Evolutionary conservation across 495 filamentous ascomycete species (phyloP), one percentile per base, ranked within the genome.

Genomic region (Amniculicola lignicola): DNA sequence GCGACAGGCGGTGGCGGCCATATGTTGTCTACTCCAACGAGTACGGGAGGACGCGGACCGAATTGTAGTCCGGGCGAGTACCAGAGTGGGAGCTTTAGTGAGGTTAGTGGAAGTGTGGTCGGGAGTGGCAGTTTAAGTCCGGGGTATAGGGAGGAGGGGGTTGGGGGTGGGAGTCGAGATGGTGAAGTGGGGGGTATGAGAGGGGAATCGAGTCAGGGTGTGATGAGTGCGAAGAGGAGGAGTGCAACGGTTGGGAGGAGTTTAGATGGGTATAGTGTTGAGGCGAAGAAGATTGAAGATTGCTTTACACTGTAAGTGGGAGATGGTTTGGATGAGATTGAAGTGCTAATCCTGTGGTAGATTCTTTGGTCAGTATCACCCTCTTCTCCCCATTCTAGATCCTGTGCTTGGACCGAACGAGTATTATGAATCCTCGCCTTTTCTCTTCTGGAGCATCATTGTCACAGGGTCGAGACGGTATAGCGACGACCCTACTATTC

Each of bases 381-480:
- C 65, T 1, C 74, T 78, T 44, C 53, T 79, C 0, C 75, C 76
- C 0, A 74, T 80, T 7, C 63, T 80, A 0, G 72, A 77, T 35
- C 65, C 69, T 0, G 44, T 54, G 3, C 70, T 61, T 2, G 63
- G 40, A 2, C 77, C 79, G 0, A 72, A 79, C 49, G 43, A 70
- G 0, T 76, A 72, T 37, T 76, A 75, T 55, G 52, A 64, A 0
- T 69, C 71, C 40, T 80, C 74, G 0, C 68, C 74, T 0, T 75
- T 80, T 44, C 65, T 82, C 0, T 80, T 80, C 50, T 80, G 77
- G 77, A 57, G 70, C 1, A 65, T 82, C 31, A 45, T 70, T 21
- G 54, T 57, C 2, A 70, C 53, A 0, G 51, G 52, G 4, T 51
- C 52, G 2, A 27, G 59, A 76, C 12, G 72, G 71, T 21, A 71